phyloP scores from a whole-genome alignment of 2,329 filamentous ascomycete species.

The Talaromyces sp. region DNA sequence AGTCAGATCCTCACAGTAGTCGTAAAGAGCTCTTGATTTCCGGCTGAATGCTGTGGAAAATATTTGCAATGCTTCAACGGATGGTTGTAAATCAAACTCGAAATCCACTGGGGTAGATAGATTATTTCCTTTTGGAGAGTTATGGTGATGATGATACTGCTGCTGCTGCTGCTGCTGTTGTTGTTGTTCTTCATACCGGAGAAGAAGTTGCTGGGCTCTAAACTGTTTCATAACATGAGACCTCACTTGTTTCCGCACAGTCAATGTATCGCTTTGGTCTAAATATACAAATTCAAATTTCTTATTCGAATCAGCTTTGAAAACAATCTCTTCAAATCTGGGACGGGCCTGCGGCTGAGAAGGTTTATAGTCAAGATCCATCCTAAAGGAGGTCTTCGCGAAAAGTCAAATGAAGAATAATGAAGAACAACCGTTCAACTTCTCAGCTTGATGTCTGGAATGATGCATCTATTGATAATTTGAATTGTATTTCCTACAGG shows the following conservation, averaged over 20 bases:
- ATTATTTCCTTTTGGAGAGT: too few relatives aligned
- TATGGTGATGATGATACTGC: background rate
- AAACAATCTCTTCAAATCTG: background rate
- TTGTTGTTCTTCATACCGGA: background rate
- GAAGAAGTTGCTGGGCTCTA: background rate
- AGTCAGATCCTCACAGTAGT: background rate
- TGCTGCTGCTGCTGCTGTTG: too few relatives aligned
- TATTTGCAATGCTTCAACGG: background rate
- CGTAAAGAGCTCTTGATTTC: background rate
- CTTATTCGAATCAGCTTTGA: background rate
- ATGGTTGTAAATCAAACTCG: background rate
- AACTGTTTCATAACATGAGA: slow-evolving; percentile 4
- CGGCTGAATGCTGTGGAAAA: background rate
- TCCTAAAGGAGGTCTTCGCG: too few relatives aligned
- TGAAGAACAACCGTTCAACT: too few relatives aligned
- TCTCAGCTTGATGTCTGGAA: too few relatives aligned
- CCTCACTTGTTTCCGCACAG: background rate
- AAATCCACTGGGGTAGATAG: background rate
- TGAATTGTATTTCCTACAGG: too few relatives aligned
- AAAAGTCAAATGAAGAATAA: background rate
- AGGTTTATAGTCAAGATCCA: too few relatives aligned
- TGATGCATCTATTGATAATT: too few relatives aligned
- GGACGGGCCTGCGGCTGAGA: background rate
- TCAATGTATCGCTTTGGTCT: background rate
- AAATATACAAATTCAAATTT: background rate